Evolutionary conservation across 2,329 filamentous ascomycete species (phyloP).

Genomic region (Aspergillus sp.): DNA sequence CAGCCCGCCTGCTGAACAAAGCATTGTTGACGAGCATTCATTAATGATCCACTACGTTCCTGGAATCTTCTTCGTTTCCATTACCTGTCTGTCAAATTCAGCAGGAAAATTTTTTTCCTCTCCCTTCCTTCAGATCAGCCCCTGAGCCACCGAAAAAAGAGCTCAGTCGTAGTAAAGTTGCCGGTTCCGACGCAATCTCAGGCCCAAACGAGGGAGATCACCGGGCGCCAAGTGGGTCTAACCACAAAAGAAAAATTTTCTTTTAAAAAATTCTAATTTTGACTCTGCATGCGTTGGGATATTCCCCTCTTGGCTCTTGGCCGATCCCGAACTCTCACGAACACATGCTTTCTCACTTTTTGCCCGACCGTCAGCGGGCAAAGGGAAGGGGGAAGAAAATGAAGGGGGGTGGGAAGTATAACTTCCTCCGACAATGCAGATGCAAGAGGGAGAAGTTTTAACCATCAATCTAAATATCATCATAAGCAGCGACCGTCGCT

Average conservation of each 20-base stretch:
- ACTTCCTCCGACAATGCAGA: background rate
- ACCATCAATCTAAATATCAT: background rate
- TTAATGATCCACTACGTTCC: background rate
- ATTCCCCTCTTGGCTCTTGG: background rate
- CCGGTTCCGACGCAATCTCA: background rate
- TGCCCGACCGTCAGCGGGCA: background rate
- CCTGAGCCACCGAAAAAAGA: background rate
- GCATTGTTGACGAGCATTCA: slow-evolving; percentile 2
- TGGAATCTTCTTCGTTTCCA: background rate
- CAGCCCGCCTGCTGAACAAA: background rate
- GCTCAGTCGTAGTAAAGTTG: slow-evolving; percentile 8
- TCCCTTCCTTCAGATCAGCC: background rate
- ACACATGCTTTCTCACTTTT: background rate
- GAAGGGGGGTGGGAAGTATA: background rate
- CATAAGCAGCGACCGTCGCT: background rate
- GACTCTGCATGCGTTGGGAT: background rate
- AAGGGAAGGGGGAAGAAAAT: background rate
- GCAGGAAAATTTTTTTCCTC: background rate
- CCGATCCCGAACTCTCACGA: slow-evolving; percentile 6
- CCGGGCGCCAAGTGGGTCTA: slow-evolving; percentile 8
- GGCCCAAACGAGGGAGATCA: slow-evolving; percentile 1
- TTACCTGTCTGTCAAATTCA: background rate
- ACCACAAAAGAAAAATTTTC: background rate
- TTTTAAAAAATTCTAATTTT: background rate
- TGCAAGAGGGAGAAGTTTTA: background rate